Percentiles rank a stretch among this genome's conserved stretches.
phyloP scores from a whole-genome alignment of 805 yeast genomes.

The Wickerhamiella parazyma region DNA sequence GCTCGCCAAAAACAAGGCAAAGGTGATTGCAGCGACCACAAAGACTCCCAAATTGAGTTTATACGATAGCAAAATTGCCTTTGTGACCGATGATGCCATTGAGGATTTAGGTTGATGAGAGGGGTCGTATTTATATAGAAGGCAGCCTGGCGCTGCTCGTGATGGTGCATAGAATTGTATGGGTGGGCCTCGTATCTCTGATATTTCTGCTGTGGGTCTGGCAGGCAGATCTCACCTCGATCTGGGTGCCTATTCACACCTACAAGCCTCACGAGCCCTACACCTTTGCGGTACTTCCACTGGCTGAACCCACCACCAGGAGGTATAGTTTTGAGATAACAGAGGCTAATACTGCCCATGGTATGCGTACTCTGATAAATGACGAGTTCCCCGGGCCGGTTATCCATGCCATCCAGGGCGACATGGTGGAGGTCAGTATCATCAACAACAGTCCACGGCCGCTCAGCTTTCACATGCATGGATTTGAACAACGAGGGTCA shows the following conservation, averaged over 20 bases:
- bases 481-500: constrained; percentile 34
- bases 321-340: constrained; percentile 17
- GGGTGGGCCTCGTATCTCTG: constrained; percentile 9
- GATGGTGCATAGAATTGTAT: constrained; percentile 11
- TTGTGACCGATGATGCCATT: constrained; percentile 23
- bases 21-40: constrained; percentile 33
- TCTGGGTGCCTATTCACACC: constrained; percentile 6
- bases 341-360: constrained; percentile 24
- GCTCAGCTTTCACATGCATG: constrained; percentile 42
- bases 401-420: constrained; percentile 30
- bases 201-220: neutral
- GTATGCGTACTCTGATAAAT: constrained; percentile 30
- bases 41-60: constrained; percentile 22
- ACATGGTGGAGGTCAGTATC: constrained; percentile 27
- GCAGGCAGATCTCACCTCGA: neutral
- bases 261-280: constrained; percentile 2
- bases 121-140: neutral
- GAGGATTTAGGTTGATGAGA: constrained; percentile 21
- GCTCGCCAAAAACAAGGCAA: constrained; percentile 48
- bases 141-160: neutral
- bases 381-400: constrained; percentile 40
- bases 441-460: constrained; percentile 28
- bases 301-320: constrained; percentile 10
- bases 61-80: constrained; percentile 27
- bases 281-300: neutral